Conservation (phyloP, 106 monocot genomes). For the Phalaenopsis aphrodite region DNA sequence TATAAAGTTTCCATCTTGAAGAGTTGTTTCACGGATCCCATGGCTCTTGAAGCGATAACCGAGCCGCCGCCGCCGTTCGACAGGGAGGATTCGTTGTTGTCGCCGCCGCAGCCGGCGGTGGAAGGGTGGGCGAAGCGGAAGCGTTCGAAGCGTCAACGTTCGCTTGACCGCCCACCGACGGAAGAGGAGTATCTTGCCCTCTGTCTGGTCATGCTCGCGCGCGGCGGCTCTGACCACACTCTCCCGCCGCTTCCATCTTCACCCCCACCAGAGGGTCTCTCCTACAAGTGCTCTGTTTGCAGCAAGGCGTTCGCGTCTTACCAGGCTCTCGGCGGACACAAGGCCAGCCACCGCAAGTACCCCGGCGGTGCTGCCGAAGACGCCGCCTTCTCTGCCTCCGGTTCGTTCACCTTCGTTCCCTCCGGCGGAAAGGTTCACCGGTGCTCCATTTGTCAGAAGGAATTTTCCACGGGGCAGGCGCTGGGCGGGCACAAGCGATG, state of each 20-base stretch:
- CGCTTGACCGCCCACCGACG: conserved; percentile 8
- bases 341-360: conserved; percentile 41
- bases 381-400: not conserved
- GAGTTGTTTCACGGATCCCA: not conserved
- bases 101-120: not conserved
- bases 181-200: conserved; percentile 53
- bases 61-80: not conserved
- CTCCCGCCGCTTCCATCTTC: not conserved
- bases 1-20: not conserved
- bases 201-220: conserved; percentile 48
- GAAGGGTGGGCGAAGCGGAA: conserved; percentile 24
- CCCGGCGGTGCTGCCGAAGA: not conserved
- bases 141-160: conserved; percentile 22
- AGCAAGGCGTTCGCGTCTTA: conserved; percentile 33
- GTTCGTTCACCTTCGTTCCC: not conserved
- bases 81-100: not conserved
- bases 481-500: conserved; percentile 68
- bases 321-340: conserved; percentile 63
- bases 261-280: not conserved
- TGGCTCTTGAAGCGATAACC: not conserved
- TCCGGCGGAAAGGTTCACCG: conserved; percentile 20
- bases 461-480: conserved; percentile 55
- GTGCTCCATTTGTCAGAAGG: conserved; percentile 40
- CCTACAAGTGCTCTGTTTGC: conserved; percentile 34
- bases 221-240: conserved; percentile 4